These are phyloP conservation scores for Pyrenopolyporus hunteri DNA, from an alignment of 495 filamentous ascomycete species.

Conservation along the genomic window DNA sequence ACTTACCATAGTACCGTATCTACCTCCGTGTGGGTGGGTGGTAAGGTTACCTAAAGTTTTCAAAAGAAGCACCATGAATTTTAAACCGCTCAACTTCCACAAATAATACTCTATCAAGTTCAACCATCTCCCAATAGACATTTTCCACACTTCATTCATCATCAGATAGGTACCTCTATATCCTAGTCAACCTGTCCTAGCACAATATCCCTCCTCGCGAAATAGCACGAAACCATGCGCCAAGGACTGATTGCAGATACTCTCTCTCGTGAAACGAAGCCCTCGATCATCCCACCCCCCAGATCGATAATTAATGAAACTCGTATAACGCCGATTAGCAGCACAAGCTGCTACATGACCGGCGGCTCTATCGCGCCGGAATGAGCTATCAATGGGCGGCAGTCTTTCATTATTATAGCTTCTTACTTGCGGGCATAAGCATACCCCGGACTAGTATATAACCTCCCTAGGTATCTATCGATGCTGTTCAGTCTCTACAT, in stretches of 20 bases:
- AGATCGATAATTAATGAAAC: conserved; percentile 6
- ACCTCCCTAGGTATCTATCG: too few species aligned
- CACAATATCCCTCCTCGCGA: neutral
- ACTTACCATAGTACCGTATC: too few species aligned
- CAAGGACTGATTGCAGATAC: conserved; percentile 13
- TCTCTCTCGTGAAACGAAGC: conserved; percentile 14
- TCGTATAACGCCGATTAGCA: conserved; percentile 17
- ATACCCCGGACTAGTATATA: too few species aligned
- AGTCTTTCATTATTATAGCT: neutral
- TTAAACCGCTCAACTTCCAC: too few species aligned
- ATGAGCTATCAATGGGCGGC: neutral
- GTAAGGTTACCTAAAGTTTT: too few species aligned
- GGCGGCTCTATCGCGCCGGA: neutral
- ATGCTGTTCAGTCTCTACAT: too few species aligned
- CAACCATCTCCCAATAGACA: neutral
- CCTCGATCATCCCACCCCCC: conserved; percentile 7
- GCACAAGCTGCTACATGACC: conserved; percentile 4
- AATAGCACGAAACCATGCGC: conserved; percentile 19
- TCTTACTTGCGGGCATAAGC: neutral
- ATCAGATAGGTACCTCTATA: too few species aligned
- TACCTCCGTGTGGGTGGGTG: too few species aligned
- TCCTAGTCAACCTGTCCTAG: neutral
- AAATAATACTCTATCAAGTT: too few species aligned
- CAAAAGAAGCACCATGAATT: too few species aligned
- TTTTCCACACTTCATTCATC: neutral